Percentiles rank a stretch among this genome's conserved stretches.
phyloP scores from a whole-genome alignment of 2,329 filamentous ascomycete species.

The Trichoderma sp. region DNA sequence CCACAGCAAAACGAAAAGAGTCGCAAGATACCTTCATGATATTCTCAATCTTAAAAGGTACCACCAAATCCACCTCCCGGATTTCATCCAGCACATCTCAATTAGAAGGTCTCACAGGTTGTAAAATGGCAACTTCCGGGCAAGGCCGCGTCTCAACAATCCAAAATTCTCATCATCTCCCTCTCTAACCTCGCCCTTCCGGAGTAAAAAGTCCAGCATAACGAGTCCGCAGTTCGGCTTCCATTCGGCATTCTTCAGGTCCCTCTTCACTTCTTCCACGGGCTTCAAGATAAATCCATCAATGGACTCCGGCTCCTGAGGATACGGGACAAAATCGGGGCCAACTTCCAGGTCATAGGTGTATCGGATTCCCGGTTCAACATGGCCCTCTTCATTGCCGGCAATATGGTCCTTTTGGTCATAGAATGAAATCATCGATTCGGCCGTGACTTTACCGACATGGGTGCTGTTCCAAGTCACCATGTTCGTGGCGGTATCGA shows the following conservation, averaged over 20 bases:
- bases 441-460: conserved; percentile 30
- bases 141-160: conserved; percentile 29
- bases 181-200: conserved; percentile 32
- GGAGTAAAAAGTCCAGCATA: conserved; percentile 41
- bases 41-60: not conserved
- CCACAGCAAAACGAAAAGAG: not conserved
- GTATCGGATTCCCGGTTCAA: conserved; percentile 42
- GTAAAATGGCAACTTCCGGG: conserved; percentile 32
- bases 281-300: conserved; percentile 33
- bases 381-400: conserved; percentile 35
- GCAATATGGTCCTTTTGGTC: conserved; percentile 36
- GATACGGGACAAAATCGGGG: conserved; percentile 27
- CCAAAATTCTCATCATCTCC: conserved; percentile 29
- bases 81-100: not conserved
- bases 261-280: conserved; percentile 34
- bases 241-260: conserved; percentile 33
- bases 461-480: conserved; percentile 24
- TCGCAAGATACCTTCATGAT: not conserved
- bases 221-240: conserved; percentile 44
- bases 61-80: not conserved
- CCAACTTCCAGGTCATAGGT: conserved; percentile 39
- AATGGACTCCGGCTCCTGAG: conserved; percentile 32
- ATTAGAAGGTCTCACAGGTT: conserved; percentile 2
- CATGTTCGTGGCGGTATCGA: conserved; percentile 29
- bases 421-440: conserved; percentile 37